Base-by-base conservation (phyloP, 2,329 filamentous ascomycete species). In the Monosporascus ibericus region DNA sequence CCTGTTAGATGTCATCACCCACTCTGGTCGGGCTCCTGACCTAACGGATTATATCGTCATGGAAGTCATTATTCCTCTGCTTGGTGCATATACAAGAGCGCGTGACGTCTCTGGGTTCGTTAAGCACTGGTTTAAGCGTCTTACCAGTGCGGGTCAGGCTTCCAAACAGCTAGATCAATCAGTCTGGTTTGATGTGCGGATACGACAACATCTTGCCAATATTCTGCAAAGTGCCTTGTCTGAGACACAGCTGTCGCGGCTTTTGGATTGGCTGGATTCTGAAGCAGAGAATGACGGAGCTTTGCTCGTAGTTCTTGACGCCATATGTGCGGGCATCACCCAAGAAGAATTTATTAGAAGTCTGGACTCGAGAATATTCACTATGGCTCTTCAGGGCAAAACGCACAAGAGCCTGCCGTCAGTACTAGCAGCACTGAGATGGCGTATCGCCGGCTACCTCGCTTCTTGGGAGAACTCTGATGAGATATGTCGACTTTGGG, bases 21-120 rank as follows among this genome's bases (percentile, higher is more conserved):
- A 56, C 57, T 51, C 47, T 48, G 48, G 50, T 47, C 8, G 64
- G 52, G 64, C 55, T 52, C 22, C 55, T 46, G 11, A 47, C 51
- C 48, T 55, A 38, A 61, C 48, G 42, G 58, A 66, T 4, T 55
- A 60, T 14, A 60, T 74, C 38, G 60, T 72, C 44, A 55, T 58
- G 9, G 56, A 65, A 18, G 62, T 74, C 8, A 52, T 73, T 34
- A 53, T 71, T 37, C 72, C 72, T n/a, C 58, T 76, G 9, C 68
- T 73, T 63, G 58, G 60, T 18, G 70, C 68, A n/a, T 75, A 73
- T 55, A 59, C 67, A 18, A 69, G 68, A 54, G 65, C 70, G 39
- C 67, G 73, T 52, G 66, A 75, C 54, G 58, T 75, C 5, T 60
- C 65, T 20, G 68, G 66, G 2, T 75, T 75, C 48, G 57, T 74